Conservation (phyloP, 2,329 filamentous ascomycete species). For the Phialophora verrucosa region DNA sequence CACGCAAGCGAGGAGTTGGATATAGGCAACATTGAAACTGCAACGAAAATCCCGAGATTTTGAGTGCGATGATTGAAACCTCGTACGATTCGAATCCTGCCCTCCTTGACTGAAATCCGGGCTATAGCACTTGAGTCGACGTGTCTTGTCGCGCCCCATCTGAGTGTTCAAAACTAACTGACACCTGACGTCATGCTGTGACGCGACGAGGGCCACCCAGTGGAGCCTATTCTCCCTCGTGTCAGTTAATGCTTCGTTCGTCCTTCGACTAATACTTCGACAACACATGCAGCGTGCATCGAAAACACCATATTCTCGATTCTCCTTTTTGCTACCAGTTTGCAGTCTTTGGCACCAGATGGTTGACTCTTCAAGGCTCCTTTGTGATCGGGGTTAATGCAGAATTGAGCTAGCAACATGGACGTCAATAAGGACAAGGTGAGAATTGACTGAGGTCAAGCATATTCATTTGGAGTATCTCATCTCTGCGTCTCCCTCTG, state of each 20-base stretch:
- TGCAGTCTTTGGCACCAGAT: neutral
- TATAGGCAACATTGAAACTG: neutral
- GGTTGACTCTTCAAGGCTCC: neutral
- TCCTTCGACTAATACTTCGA: neutral
- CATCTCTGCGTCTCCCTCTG: neutral
- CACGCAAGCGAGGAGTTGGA: conserved; percentile 10
- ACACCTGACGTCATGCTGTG: conserved; percentile 5
- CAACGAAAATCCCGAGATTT: neutral
- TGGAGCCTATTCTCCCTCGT: conserved; percentile 1
- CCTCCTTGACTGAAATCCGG: neutral
- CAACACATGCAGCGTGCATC: neutral
- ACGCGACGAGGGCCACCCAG: neutral
- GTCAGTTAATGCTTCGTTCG: neutral
- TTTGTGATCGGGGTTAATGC: neutral
- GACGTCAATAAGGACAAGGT: conserved; percentile 29
- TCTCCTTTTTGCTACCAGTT: neutral
- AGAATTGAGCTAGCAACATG: conserved; percentile 15
- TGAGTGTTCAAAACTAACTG: neutral
- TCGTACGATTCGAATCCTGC: neutral
- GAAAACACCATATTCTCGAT: neutral
- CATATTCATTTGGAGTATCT: neutral
- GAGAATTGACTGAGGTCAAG: conserved; percentile 8
- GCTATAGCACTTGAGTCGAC: neutral
- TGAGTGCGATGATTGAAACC: neutral
- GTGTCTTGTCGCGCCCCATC: neutral